Evolutionary conservation across 495 filamentous ascomycete species (phyloP).

Genomic region (Hypoxylon intermedium): DNA sequence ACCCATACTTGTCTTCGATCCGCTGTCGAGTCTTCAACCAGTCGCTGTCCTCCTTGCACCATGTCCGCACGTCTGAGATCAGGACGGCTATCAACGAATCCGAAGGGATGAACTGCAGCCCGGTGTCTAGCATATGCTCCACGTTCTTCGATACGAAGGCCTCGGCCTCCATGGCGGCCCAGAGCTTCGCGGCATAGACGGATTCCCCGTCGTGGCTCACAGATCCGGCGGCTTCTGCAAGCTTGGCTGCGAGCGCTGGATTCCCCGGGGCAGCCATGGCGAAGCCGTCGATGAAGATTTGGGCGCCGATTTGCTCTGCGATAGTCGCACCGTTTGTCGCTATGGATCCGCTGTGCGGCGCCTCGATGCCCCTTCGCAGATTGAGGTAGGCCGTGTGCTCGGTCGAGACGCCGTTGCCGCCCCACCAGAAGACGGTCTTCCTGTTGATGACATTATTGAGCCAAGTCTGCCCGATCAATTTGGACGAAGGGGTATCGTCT

Average conservation of each 20-base stretch:
- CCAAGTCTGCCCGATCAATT: slow-evolving; percentile 41
- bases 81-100: slow-evolving; percentile 33
- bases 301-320: slow-evolving; percentile 45
- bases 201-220: slow-evolving; percentile 46
- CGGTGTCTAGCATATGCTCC: slow-evolving; percentile 37
- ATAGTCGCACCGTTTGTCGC: slow-evolving; percentile 37
- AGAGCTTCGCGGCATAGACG: slow-evolving; percentile 40
- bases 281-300: slow-evolving; percentile 46
- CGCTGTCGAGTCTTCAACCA: slow-evolving; percentile 40
- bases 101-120: slow-evolving; percentile 26
- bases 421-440: slow-evolving; percentile 46
- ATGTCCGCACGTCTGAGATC: slow-evolving; percentile 31
- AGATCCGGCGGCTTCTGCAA: slow-evolving; percentile 37
- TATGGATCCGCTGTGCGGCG: slow-evolving; percentile 39
- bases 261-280: slow-evolving; percentile 37
- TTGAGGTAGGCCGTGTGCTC: slow-evolving; percentile 47
- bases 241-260: slow-evolving; percentile 29
- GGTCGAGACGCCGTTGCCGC: slow-evolving; percentile 43
- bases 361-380: slow-evolving; percentile 35
- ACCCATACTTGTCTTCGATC: slow-evolving; percentile 42
- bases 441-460: slow-evolving; percentile 40
- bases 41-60: slow-evolving; percentile 32
- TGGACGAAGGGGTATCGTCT: not conserved
- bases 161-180: slow-evolving; percentile 47
- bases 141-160: slow-evolving; percentile 39